phyloP scores from a whole-genome alignment of 129 eudicot species.

The Flaveria ramosissima region DNA sequence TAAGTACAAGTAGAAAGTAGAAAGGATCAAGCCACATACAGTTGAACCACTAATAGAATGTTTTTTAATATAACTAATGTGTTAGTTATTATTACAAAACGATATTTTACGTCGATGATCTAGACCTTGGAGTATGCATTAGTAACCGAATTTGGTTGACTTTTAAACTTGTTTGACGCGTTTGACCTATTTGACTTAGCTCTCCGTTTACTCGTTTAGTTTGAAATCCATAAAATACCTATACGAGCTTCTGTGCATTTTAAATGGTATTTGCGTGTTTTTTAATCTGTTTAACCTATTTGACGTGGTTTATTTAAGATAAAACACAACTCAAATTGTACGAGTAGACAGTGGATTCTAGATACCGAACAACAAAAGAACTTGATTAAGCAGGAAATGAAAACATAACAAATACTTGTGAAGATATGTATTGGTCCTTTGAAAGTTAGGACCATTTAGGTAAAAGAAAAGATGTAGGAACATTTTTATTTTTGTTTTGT shows the following conservation, averaged over 20 bases:
- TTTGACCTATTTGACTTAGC: neutral
- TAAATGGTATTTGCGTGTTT: neutral
- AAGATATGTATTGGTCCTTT: neutral
- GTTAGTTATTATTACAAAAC: neutral
- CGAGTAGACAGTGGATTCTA: neutral
- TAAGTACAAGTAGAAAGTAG: neutral
- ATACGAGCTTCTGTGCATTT: too few relatives aligned
- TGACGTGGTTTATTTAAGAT: neutral
- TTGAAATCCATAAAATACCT: neutral
- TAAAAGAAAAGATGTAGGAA: conserved; percentile 4
- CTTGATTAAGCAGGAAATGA: neutral
- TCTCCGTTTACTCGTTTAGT: too few relatives aligned
- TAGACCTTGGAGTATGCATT: neutral
- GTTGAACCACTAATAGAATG: neutral
- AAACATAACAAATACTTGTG: conserved; percentile 12
- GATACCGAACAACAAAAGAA: neutral
- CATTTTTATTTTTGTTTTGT: conserved; percentile 51
- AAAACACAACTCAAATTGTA: neutral
- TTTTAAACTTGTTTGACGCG: neutral
- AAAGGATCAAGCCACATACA: neutral
- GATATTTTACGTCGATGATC: neutral
- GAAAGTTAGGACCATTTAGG: conserved; percentile 17
- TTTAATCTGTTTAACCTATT: neutral
- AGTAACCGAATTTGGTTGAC: neutral
- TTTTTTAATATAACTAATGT: too few relatives aligned